A percentile compares a stretch with the other conserved stretches of the same genome.
These are phyloP conservation scores for Hylodesmum podocarpum DNA, from an alignment of 306 rosid species.

Conservation along the genomic window DNA sequence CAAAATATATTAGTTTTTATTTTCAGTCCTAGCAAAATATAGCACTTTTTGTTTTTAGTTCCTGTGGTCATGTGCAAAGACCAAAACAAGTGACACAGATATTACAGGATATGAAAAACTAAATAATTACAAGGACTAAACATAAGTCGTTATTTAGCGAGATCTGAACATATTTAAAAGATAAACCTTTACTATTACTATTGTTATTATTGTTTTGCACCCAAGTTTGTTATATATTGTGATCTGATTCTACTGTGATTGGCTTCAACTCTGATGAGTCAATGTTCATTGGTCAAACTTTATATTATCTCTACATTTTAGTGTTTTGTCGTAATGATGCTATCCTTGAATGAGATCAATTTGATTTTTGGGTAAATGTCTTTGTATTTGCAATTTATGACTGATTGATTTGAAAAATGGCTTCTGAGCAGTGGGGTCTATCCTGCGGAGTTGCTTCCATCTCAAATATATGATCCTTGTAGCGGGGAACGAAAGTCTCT, in stretches of 20 bases:
- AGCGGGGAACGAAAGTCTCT: conserved; percentile 27
- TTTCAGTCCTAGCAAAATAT: too few relatives aligned
- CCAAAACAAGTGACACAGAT: too few relatives aligned
- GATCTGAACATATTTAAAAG: not conserved
- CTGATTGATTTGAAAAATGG: conserved; percentile 35
- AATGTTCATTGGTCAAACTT: not conserved
- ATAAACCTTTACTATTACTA: not conserved
- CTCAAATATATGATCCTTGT: conserved; percentile 39
- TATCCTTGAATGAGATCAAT: not conserved
- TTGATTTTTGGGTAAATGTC: conserved; percentile 1
- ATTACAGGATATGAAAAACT: too few relatives aligned
- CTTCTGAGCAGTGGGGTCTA: conserved; percentile 71
- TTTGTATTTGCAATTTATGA: conserved; percentile 2
- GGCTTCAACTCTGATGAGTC: not conserved
- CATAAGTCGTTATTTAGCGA: too few relatives aligned
- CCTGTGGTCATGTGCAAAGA: too few relatives aligned
- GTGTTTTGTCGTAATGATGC: not conserved
- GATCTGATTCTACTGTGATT: not conserved
- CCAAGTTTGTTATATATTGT: not conserved
- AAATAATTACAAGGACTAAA: too few relatives aligned
- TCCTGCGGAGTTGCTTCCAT: conserved; percentile 73
- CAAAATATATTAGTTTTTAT: too few relatives aligned
- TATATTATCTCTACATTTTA: conserved; percentile 4
- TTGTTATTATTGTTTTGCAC: not conserved
- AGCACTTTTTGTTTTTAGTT: too few relatives aligned